Percentiles rank a stretch among this genome's conserved stretches.
phyloP scores from a whole-genome alignment of 2,329 filamentous ascomycete species.

The Ramichloridium luteum region DNA sequence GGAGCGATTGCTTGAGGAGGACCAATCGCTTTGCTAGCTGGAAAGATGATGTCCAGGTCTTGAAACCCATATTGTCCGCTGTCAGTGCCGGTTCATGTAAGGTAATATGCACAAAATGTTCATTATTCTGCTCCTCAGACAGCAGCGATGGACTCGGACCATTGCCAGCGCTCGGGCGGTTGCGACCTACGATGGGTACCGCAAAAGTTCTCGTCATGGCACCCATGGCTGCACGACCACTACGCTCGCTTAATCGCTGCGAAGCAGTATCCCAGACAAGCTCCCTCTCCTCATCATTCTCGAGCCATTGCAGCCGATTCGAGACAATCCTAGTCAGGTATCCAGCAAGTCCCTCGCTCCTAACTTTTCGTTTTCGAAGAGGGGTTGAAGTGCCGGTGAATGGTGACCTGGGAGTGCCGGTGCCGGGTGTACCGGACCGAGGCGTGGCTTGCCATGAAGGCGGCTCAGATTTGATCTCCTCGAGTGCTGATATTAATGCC shows the following conservation, averaged over 20 bases:
- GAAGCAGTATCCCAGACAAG: conserved; percentile 68
- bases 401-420: conserved; percentile 14
- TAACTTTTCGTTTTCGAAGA: conserved; percentile 29
- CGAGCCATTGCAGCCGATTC: conserved; percentile 56
- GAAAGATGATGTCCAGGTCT: conserved; percentile 91
- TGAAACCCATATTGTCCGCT: conserved; percentile 76
- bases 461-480: conserved; percentile 53
- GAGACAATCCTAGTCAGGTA: conserved; percentile 61
- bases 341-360: conserved; percentile 41
- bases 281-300: conserved; percentile 54
- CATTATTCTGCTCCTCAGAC: too few species aligned
- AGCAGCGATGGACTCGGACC: too few species aligned
- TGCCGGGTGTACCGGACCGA: conserved; percentile 14
- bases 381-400: conserved; percentile 16
- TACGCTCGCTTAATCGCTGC: conserved; percentile 68
- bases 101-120: conserved; percentile 52
- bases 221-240: conserved; percentile 61
- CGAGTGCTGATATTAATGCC: conserved; percentile 53
- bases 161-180: too few species aligned
- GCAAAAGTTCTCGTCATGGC: conserved; percentile 48
- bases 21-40: conserved; percentile 63
- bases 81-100: conserved; percentile 81
- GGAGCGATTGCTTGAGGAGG: conserved; percentile 18
- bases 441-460: conserved; percentile 50
- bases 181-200: too few species aligned